Evolutionary conservation across 139 green algal genomes (phyloP), one percentile per base, ranked within the genome.

Genomic region (Mychonastes homosphaera): DNA sequence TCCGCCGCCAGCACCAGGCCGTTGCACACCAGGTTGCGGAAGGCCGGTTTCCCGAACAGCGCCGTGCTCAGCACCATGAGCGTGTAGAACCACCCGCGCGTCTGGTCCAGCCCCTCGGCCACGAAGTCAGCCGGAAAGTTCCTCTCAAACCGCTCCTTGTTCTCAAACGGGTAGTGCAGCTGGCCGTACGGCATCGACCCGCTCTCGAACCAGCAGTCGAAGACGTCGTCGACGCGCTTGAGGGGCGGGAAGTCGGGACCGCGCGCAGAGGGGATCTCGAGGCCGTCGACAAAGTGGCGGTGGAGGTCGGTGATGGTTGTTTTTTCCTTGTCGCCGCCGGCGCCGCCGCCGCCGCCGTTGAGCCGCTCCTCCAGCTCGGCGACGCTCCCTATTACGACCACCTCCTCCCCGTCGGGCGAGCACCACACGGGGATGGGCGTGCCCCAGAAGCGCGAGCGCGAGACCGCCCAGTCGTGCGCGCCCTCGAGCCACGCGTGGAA

Each of bases 151-250:
- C 79, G 67, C 65, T 95, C 73, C 61, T 87, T 88, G 83, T 99
- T 97, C 79, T 98, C 92, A 75, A 99, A 99, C 32, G 92, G 92
- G 70, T 99, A 99, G 78, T 99, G 92, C 72, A 88, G 61, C 79
- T 86, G 61, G 32, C 61, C 92, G 63, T 99, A 99, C 7, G 92
- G 92, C 92, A 99, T 99, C 58, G 67, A 80, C 29, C 92, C 92
- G 7, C 55, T 83, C 82, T 99, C 92, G 70, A 99, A 99, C 92
- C 92, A 99, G 78, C 92, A 99, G 76, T 99, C 92, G 76, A 99
- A 99, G n/a, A 98, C 92, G 35, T 94, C 87, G n/a, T 92, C 83
- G 44, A 95, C 73, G 21, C 88, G 79, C n/a, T 65, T 58, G 67
- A 96, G 80, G n/a, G 55, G 26, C 4, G 77, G 79, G 49, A 78